phyloP scores from a whole-genome alignment of 768 basidiomycete species.

The Hericium coralloides region DNA sequence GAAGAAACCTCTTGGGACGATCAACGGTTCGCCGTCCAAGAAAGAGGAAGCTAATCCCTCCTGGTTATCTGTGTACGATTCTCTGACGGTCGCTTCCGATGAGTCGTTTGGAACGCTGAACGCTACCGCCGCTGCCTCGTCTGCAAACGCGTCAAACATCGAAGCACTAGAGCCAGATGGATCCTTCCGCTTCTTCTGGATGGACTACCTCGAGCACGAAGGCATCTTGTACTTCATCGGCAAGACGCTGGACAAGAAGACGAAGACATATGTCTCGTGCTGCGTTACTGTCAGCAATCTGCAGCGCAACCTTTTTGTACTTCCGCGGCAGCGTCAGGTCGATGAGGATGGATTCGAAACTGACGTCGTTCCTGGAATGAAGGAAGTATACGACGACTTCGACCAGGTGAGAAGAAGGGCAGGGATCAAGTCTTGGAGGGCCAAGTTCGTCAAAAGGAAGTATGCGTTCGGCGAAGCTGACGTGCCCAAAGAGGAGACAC shows the following conservation, averaged over 20 bases:
- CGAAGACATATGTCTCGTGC: slow-evolving; percentile 68
- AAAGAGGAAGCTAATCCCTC: slow-evolving; percentile 46
- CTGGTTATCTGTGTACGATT: slow-evolving; percentile 73
- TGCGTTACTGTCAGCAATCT: slow-evolving; percentile 81
- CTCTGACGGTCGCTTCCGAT: slow-evolving; percentile 50
- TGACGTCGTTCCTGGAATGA: slow-evolving; percentile 58
- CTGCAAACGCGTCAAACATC: slow-evolving; percentile 30
- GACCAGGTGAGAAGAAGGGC: slow-evolving; percentile 65
- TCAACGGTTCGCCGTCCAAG: slow-evolving; percentile 18
- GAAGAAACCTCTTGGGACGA: slow-evolving; percentile 11
- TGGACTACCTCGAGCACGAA: slow-evolving; percentile 84
- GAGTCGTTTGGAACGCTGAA: slow-evolving; percentile 49
- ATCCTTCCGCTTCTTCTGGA: slow-evolving; percentile 87
- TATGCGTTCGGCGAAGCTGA: slow-evolving; percentile 88
- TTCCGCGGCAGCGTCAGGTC: slow-evolving; percentile 64
- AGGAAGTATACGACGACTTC: slow-evolving; percentile 78
- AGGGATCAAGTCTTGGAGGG: slow-evolving; percentile 63
- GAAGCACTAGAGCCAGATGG: slow-evolving; percentile 77
- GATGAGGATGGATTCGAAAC: slow-evolving; percentile 57
- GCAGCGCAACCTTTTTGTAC: slow-evolving; percentile 83
- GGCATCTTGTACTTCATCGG: slow-evolving; percentile 86
- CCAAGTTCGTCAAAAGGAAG: slow-evolving; percentile 79
- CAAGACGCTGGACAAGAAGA: slow-evolving; percentile 76
- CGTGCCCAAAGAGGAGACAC: slow-evolving; percentile 66
- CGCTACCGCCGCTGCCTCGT: slow-evolving; percentile 17